Evolutionary conservation across 176 grass and related monocot species (phyloP), one percentile per base, ranked within the genome.

Genomic region (Triticum turgidum): DNA sequence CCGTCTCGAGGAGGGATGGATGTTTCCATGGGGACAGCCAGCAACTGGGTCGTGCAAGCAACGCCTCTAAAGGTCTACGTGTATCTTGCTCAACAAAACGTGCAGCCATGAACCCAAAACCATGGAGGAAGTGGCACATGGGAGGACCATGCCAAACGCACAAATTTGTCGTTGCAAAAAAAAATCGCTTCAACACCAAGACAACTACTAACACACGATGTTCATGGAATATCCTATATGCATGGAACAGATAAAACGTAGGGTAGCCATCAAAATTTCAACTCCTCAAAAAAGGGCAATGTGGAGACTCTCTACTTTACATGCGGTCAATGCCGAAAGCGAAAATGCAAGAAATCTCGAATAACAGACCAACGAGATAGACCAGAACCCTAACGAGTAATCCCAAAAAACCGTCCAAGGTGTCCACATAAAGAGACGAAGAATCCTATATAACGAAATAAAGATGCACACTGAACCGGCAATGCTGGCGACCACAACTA

Each of bases 401-500:
- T 51, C 49, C 49, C 13, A 22, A 34, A 34, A 70, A 69, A 1
- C 4, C 24, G 4, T 18, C 27, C 1, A 64, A 8, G 14, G 73
- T 12, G 58, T 56, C 21, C 25, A 27, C 17, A 30, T 17, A 5
- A 21, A 27, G 14, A 77, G 73, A 12, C 20, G 17, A 33, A 41
- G 3, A 65, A 58, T 66, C 45, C 38, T 30, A 45, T 10, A 42
- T 12, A 41, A 30, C 34, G 14, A 73, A 33, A 64, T 17, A 1
- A 56, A 84, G n/a, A 41, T 11, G 17, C 37, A 37, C 15, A 65
- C 13, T 65, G 11, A 88, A 79, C 15, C 1, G 11, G 4, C 44
- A 20, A 76, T 29, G 68, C 10, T 68, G 21, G 70, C 69, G 69
- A 77, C 67, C 82, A 56, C 61, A 85, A 68, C 77, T 61, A 76